phyloP scores from a whole-genome alignment of 2,329 filamentous ascomycete species.

The Fonsecaea multimorphosa region DNA sequence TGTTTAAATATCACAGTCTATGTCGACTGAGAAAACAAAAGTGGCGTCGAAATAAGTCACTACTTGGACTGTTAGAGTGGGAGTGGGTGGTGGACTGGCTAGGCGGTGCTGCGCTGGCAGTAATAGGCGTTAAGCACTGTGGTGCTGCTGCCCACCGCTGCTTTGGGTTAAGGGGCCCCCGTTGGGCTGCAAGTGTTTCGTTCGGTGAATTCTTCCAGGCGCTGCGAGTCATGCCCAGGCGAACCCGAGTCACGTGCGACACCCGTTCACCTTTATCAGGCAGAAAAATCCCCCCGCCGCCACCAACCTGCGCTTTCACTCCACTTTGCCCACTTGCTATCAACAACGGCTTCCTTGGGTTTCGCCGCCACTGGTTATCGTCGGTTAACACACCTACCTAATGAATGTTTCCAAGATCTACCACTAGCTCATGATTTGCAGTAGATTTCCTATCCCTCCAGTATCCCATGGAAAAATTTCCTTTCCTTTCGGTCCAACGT shows the following conservation, averaged over 20 bases:
- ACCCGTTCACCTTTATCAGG: not conserved
- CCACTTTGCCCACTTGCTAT: constrained; percentile 11
- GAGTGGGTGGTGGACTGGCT: constrained; percentile 13
- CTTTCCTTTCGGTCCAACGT: not conserved
- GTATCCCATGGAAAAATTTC: not conserved
- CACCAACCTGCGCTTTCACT: constrained; percentile 1
- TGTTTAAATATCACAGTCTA: constrained; percentile 4
- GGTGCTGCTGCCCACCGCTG: not conserved
- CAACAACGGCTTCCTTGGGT: constrained; percentile 5
- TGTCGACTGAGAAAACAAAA: constrained; percentile 17
- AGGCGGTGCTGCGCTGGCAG: constrained; percentile 17
- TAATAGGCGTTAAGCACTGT: constrained; percentile 1
- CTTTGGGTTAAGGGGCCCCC: not conserved
- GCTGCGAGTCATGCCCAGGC: not conserved
- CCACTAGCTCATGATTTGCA: constrained; percentile 11
- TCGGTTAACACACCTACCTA: constrained; percentile 23
- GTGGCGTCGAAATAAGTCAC: constrained; percentile 30
- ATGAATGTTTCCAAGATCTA: constrained; percentile 12
- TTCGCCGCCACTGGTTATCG: constrained; percentile 20
- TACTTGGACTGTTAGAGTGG: not conserved
- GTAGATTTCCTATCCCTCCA: constrained; percentile 3
- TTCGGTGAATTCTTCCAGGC: not conserved
- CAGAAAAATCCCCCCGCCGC: constrained; percentile 17
- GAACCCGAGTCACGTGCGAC: not conserved
- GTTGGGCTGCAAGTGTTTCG: not conserved